These are phyloP conservation scores for Rhodotorula mucilaginosa DNA, from an alignment of 1,284 basidiomycete genomes.

Conservation along the genomic window DNA sequence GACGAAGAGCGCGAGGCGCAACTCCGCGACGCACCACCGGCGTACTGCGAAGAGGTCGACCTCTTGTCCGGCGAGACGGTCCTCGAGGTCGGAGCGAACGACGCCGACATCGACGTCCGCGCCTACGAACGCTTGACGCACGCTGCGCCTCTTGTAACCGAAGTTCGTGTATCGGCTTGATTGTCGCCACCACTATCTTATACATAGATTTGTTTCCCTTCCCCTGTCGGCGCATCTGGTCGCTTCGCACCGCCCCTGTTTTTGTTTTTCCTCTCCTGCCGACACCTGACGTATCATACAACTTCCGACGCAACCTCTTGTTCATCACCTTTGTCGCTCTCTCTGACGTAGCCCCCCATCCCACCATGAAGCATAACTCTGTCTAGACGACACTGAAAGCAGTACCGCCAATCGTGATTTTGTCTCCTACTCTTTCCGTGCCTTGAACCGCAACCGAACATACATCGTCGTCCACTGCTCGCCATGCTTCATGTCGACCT, in stretches of 20 bases:
- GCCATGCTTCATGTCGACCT: slow-evolving; percentile 59
- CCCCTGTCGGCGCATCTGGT: not conserved
- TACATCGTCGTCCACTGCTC: slow-evolving; percentile 66
- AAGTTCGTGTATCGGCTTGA: not conserved
- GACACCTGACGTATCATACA: not conserved
- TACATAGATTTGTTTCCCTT: not conserved
- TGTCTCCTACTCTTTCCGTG: slow-evolving; percentile 34
- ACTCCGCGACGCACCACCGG: slow-evolving; percentile 9
- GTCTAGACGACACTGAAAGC: not conserved
- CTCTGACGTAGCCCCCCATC: no score
- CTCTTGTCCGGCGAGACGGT: slow-evolving; percentile 1
- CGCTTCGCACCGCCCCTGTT: not conserved
- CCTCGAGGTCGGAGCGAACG: slow-evolving; percentile 10
- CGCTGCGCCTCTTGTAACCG: not conserved
- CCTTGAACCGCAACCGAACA: slow-evolving; percentile 62
- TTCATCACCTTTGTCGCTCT: no score
- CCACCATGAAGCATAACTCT: no score
- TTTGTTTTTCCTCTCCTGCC: not conserved
- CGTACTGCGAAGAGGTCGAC: slow-evolving; percentile 10
- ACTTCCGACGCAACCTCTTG: no score
- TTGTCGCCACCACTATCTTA: not conserved
- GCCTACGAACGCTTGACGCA: slow-evolving; percentile 9
- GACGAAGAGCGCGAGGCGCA: slow-evolving; percentile 16
- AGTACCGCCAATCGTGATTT: not conserved
- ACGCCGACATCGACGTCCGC: not conserved